Evolutionary conservation across 345 rosid genomes (phyloP).

Genomic region (Arabidopsis suecica): DNA sequence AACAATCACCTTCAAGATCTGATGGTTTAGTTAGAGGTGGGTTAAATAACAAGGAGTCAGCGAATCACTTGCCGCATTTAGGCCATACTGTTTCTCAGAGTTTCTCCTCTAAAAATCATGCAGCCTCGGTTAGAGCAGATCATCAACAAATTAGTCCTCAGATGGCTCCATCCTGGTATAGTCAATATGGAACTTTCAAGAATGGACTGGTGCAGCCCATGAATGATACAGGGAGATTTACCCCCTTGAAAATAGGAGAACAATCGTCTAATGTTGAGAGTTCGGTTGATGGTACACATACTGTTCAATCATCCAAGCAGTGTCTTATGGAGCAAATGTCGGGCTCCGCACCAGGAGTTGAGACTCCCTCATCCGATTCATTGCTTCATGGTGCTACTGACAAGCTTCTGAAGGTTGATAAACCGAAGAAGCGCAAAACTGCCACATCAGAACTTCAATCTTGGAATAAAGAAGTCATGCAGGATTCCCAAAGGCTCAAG

Average conservation of each 20-base stretch:
- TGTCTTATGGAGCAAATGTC: slow-evolving; percentile 45
- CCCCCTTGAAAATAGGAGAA: slow-evolving; percentile 51
- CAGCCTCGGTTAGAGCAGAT: slow-evolving; percentile 52
- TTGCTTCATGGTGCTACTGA: slow-evolving; percentile 50
- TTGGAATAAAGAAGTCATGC: slow-evolving; percentile 70
- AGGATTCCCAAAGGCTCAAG: slow-evolving; percentile 54
- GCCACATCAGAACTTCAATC: slow-evolving; percentile 58
- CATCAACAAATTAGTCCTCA: slow-evolving; percentile 67
- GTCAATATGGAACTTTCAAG: slow-evolving; percentile 68
- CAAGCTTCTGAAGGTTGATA: slow-evolving; percentile 38
- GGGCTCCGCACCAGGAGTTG: slow-evolving; percentile 43
- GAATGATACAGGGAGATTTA: slow-evolving; percentile 51
- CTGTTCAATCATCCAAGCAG: slow-evolving; percentile 47
- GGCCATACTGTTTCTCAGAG: slow-evolving; percentile 50
- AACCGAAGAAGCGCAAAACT: slow-evolving; percentile 73
- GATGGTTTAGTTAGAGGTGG: slow-evolving; percentile 50
- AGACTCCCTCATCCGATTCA: slow-evolving; percentile 50
- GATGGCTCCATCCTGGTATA: slow-evolving; percentile 86
- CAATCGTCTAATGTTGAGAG: slow-evolving; percentile 51
- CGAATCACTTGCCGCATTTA: slow-evolving; percentile 40
- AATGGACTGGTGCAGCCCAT: slow-evolving; percentile 64
- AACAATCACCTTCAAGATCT: slow-evolving; percentile 46
- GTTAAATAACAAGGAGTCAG: slow-evolving; percentile 42
- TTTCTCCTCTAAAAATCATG: slow-evolving; percentile 45
- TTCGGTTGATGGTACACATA: slow-evolving; percentile 52